These are phyloP conservation scores for Gracilaria vermiculophylla DNA, from an alignment of 23 red algal genomes.

Conservation along the genomic window DNA sequence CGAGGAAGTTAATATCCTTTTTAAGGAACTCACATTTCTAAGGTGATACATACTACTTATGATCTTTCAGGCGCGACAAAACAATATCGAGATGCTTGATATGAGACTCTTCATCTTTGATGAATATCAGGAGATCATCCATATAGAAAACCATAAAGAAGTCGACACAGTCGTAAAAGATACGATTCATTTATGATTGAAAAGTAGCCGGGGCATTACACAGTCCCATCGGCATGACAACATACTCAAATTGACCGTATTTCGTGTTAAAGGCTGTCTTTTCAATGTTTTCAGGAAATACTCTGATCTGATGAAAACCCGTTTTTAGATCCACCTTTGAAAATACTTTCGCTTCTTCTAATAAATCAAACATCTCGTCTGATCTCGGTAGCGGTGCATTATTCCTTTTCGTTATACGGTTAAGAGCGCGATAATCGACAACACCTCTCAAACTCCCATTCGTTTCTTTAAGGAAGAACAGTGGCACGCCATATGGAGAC, in stretches of 20 bases:
- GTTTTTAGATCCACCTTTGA: neutral
- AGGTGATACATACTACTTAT: neutral
- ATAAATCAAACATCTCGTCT: conserved; percentile 21
- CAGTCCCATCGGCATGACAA: conserved; percentile 4
- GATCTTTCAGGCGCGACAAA: neutral
- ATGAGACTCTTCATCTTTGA: neutral
- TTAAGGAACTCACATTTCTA: conserved; percentile 11
- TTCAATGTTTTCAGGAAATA: neutral
- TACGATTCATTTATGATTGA: neutral
- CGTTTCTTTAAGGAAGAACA: conserved; percentile 13
- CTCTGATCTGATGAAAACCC: conserved; percentile 5
- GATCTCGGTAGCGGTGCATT: neutral
- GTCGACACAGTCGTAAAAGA: neutral
- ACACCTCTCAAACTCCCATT: neutral
- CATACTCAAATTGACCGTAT: conserved; percentile 8
- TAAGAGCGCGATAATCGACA: conserved; percentile 21
- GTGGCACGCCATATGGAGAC: neutral
- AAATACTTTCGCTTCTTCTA: neutral
- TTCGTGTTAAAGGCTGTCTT: conserved; percentile 41
- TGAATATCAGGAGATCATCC: conserved; percentile 24
- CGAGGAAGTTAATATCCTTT: conserved; percentile 6
- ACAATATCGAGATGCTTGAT: neutral
- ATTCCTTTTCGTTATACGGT: conserved; percentile 21
- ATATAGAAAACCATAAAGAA: neutral
- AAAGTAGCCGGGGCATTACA: neutral